A percentile compares a stretch with the other conserved stretches of the same genome.
phyloP scores from a whole-genome alignment of 169 alveolate genomes.

The Plasmodium vinckei region DNA sequence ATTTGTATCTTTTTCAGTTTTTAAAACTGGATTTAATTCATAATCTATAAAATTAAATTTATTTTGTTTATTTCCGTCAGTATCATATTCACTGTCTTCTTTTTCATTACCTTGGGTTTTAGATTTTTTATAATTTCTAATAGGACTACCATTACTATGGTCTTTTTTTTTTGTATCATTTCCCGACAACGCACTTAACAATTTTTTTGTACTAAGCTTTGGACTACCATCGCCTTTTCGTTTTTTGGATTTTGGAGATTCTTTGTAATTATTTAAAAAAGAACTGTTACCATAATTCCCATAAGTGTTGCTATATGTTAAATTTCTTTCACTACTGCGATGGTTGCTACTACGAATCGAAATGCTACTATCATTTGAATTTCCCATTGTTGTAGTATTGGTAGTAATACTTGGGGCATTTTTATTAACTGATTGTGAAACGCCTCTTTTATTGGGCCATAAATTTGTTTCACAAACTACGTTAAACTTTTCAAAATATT shows the following conservation, averaged over 20 bases:
- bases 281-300: neutral
- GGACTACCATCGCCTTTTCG: conserved; percentile 11
- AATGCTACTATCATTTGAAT: too few relatives aligned
- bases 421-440: conserved; percentile 11
- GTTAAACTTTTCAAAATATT: conserved; percentile 17
- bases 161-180: conserved; percentile 8
- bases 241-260: conserved; percentile 34
- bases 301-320: too few relatives aligned
- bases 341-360: too few relatives aligned
- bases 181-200: conserved; percentile 1
- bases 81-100: neutral
- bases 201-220: conserved; percentile 22
- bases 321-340: too few relatives aligned
- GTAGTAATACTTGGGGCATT: neutral
- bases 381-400: too few relatives aligned
- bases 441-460: conserved; percentile 68
- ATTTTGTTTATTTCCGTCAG: neutral
- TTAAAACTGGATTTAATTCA: conserved; percentile 63
- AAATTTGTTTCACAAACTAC: conserved; percentile 30
- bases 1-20: conserved; percentile 17
- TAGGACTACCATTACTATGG: neutral
- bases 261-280: conserved; percentile 2
- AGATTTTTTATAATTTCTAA: conserved; percentile 10
- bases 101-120: neutral
- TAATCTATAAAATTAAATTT: conserved; percentile 29